Base-by-base conservation (phyloP, 306 rosid genomes). In the Citrullus colocynthis region DNA sequence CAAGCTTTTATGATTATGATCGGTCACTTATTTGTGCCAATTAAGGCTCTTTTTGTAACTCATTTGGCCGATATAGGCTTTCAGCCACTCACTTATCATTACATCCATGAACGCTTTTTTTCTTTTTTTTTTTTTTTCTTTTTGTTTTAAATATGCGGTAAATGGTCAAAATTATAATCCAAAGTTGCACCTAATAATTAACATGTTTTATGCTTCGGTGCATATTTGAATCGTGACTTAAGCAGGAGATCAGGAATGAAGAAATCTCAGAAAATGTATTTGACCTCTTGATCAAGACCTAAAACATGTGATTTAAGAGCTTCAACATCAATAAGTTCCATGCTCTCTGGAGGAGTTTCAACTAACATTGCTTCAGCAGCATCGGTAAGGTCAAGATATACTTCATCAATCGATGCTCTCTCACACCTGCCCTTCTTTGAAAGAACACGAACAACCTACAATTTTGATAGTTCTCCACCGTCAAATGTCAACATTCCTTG, bases 361-460 rank as follows among this genome's bases (percentile, higher is more conserved):
- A 78, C 75, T 51, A 95, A 81, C 96, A 92, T 90, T 36, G 88
- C 78, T 85, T 88, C 88, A 4, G 98, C 96, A 74, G 97, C 97
- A 70, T 87, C 90, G 3, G 97, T 90, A 65, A 95, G 95, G 82
- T 92, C 98, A 66, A 95, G 95, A 84, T 95, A 95, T 6, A 92
- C 98, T 87, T 95, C 98, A 75, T 95, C 98, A 76, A 95, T 95
- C 0, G 97, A 95, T 79, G 98, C 98, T 83, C 98, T 89, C 90
- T 95, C 98, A 63, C 98, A 95, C 17, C 91, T 89, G 73, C 95
- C 98, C 83, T 86, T 95, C 76, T 85, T 85, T 4, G 98, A 73
- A 82, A 95, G 92, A 84, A 95, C 65, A 15, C 90, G 81, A 83
- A 92, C 96, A 62, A 95, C 98, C 98, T 94, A 78, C 14, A 79